Conservation (phyloP, 2,329 filamentous ascomycete genomes). For the Pseudogymnoascus sp. region DNA sequence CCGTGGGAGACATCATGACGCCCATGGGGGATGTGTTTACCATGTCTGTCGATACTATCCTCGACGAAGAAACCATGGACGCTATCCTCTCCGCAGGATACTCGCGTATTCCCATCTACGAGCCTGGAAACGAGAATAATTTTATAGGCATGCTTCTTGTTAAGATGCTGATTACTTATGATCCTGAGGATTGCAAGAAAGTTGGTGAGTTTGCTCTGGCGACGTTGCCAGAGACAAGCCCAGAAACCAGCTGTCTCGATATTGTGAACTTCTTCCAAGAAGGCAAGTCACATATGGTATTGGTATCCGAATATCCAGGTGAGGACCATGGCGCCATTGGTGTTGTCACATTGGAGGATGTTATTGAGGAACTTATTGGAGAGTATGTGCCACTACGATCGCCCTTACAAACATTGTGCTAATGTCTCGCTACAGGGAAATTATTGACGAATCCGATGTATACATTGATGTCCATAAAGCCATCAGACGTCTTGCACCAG, state of each 20-base stretch:
- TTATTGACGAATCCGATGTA: conserved; percentile 97
- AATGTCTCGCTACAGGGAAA: conserved; percentile 57
- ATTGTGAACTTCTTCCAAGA: conserved; percentile 99
- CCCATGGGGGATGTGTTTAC: conserved; percentile 97
- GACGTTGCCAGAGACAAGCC: conserved; percentile 86
- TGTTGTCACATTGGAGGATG: conserved; percentile 92
- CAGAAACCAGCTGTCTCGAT: conserved; percentile 92
- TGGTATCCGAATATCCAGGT: conserved; percentile 85
- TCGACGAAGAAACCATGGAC: conserved; percentile 93
- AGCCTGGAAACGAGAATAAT: conserved; percentile 72
- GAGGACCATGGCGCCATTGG: conserved; percentile 84
- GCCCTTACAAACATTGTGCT: conserved; percentile 10
- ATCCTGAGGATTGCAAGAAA: conserved; percentile 80
- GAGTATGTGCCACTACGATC: conserved; percentile 53
- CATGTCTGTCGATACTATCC: conserved; percentile 86
- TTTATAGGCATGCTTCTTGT: conserved; percentile 97
- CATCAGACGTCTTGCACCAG: conserved; percentile 78
- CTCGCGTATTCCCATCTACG: conserved; percentile 90
- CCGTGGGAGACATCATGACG: conserved; percentile 94
- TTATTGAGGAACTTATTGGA: conserved; percentile 97
- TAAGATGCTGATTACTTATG: conserved; percentile 98
- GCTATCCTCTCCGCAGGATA: conserved; percentile 88
- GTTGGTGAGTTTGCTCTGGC: conserved; percentile 89
- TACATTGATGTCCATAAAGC: conserved; percentile 98
- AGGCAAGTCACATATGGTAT: conserved; percentile 96